Evolutionary conservation across 495 filamentous ascomycete species (phyloP), one percentile per base, ranked within the genome.

Genomic region (Aspergillus kassunensis): DNA sequence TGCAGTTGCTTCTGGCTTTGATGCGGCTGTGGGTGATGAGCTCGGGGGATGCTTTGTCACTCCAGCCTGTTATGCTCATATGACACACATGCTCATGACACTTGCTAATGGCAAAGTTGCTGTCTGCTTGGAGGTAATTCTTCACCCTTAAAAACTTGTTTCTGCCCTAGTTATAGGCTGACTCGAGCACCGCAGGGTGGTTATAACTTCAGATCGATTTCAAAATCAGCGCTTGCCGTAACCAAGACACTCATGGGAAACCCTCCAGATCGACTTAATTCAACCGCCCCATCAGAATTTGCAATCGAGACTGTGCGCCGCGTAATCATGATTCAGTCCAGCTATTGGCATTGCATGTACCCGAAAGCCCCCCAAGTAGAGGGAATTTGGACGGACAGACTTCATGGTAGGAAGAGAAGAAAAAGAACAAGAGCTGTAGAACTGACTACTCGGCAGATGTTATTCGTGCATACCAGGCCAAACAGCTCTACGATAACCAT

Each of bases 51-150:
- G 95, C 64, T 90, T 86, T 58, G 92, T 97, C 5, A 85, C 90
- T 0, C 93, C 93, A 0, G 68, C 83, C 19, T 92, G 95, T 61
- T 99, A 97, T 65, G 90, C 90, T 16, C 92, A 97, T 60, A 97
- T 99, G 93, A 97, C 95, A 8, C 89, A 96, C 61, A 96, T 97
- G 91, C 79, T 99, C 15, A 97, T 97, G 91, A 85, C 86, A 11
- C 80, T 99, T n/a, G 91, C 93, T 2, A 75, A 84, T 37, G 93
- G 93, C 31, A 96, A 93, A 64, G 76, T 97, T 39, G 89, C 88
- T 9, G 90, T 95, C 20, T 96, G 91, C 62, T 73, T 98, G 12
- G 93, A 95, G 73, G 80, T 82, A 27, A 27, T 27, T 20, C n/a
- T 27, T 7, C n/a, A n/a, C 49, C 13, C 16, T n/a, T n/a, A 7